phyloP scores from a whole-genome alignment of 352 stramenopile genomes.

The Pythium dissotocum region DNA sequence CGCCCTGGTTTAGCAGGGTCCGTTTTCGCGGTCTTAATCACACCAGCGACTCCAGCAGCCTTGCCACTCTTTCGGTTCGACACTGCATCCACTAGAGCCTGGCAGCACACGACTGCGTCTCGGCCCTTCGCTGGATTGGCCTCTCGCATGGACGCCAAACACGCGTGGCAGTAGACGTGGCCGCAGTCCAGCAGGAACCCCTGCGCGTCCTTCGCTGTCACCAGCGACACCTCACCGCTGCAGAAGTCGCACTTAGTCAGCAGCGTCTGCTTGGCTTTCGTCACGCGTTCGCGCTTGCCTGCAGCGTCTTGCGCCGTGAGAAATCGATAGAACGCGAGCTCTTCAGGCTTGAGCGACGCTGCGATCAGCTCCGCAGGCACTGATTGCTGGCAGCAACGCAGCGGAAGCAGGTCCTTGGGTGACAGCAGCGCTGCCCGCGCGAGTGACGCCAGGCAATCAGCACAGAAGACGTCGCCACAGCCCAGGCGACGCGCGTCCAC shows the following conservation, averaged over 20 bases:
- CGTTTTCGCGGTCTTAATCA: too few species aligned
- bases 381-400: slow-evolving; percentile 40
- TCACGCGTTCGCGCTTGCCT: not conserved
- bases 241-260: slow-evolving; percentile 15
- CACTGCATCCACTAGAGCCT: not conserved
- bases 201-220: not conserved
- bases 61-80: too few species aligned
- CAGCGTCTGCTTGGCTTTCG: not conserved
- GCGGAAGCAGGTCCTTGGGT: slow-evolving; percentile 29
- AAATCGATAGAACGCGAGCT: slow-evolving; percentile 51
- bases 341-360: slow-evolving; percentile 33
- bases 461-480: slow-evolving; percentile 38
- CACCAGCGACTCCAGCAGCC: too few species aligned
- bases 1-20: not conserved
- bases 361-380: slow-evolving; percentile 35
- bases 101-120: slow-evolving; percentile 11
- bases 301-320: slow-evolving; percentile 10
- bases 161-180: slow-evolving; percentile 23
- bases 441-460: slow-evolving; percentile 38
- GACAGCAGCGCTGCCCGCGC: slow-evolving; percentile 21
- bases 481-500: slow-evolving; percentile 14
- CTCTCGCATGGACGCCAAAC: slow-evolving; percentile 1
- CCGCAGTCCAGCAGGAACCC: slow-evolving; percentile 17
- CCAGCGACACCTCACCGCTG: not conserved
- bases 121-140: not conserved